Conservation (phyloP, 768 basidiomycete genomes). For the Chiua virens region DNA sequence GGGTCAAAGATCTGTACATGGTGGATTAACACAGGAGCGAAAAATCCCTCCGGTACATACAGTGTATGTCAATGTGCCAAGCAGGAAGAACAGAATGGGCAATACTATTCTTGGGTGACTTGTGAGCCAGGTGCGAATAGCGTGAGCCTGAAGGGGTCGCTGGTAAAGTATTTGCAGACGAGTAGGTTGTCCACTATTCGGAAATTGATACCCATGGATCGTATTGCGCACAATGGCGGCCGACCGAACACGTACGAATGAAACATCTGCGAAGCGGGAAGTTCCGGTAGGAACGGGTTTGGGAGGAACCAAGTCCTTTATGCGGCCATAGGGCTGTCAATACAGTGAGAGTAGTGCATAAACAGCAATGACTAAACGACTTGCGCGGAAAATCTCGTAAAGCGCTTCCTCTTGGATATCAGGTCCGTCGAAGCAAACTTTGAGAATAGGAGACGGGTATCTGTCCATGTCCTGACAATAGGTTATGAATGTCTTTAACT, state of each 20-base stretch:
- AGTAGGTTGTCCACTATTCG: constrained; percentile 31
- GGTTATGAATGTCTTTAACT: not conserved
- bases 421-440: constrained; percentile 86
- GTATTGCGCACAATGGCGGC: constrained; percentile 85
- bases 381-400: constrained; percentile 75
- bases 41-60: constrained; percentile 42
- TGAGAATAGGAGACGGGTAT: constrained; percentile 70
- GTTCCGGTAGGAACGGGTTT: constrained; percentile 62
- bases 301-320: constrained; percentile 64
- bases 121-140: constrained; percentile 75
- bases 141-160: constrained; percentile 63
- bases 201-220: constrained; percentile 57
- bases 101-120: constrained; percentile 84
- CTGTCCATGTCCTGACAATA: constrained; percentile 74
- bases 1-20: constrained; percentile 82
- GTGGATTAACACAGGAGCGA: not conserved
- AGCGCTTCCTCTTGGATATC: constrained; percentile 80
- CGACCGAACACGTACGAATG: constrained; percentile 60
- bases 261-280: constrained; percentile 62
- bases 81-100: constrained; percentile 77
- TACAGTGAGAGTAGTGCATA: constrained; percentile 3
- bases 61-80: constrained; percentile 89
- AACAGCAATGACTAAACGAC: constrained; percentile 22
- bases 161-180: constrained; percentile 59
- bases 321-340: constrained; percentile 76